phyloP scores from a whole-genome alignment of 1,284 basidiomycete genomes.

The Leccinum subrobustum region DNA sequence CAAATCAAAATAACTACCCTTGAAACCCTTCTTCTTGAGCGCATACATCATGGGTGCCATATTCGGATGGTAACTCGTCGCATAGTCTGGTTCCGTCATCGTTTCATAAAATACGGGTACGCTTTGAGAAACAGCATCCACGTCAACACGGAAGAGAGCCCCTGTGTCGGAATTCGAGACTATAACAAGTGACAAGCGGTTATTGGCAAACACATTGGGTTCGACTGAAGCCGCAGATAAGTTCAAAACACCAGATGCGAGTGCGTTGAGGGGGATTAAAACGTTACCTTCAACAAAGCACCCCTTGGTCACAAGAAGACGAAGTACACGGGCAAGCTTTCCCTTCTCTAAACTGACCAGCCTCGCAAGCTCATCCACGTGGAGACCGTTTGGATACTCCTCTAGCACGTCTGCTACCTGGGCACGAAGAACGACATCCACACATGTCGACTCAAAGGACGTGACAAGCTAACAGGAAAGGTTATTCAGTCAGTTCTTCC shows the following conservation, averaged over 20 bases:
- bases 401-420: constrained; percentile 27
- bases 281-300: constrained; percentile 33
- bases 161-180: constrained; percentile 14
- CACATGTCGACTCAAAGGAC: constrained; percentile 30
- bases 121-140: constrained; percentile 18
- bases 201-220: constrained; percentile 28
- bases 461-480: constrained; percentile 12
- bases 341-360: constrained; percentile 26
- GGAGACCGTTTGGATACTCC: constrained; percentile 26
- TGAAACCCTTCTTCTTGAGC: constrained; percentile 16
- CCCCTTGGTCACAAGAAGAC: constrained; percentile 33
- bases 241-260: background rate
- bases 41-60: constrained; percentile 29
- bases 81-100: constrained; percentile 27
- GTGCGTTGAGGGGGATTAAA: no score
- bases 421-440: constrained; percentile 21
- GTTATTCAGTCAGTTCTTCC: background rate
- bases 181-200: constrained; percentile 28
- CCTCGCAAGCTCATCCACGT: constrained; percentile 24
- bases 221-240: constrained; percentile 14
- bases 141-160: constrained; percentile 9
- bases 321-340: constrained; percentile 34
- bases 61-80: constrained; percentile 17
- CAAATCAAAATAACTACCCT: constrained; percentile 26
- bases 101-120: constrained; percentile 24